Evolutionary conservation across 306 rosid genomes (phyloP), one percentile per base, ranked within the genome.

Genomic region (Lablab purpureus): DNA sequence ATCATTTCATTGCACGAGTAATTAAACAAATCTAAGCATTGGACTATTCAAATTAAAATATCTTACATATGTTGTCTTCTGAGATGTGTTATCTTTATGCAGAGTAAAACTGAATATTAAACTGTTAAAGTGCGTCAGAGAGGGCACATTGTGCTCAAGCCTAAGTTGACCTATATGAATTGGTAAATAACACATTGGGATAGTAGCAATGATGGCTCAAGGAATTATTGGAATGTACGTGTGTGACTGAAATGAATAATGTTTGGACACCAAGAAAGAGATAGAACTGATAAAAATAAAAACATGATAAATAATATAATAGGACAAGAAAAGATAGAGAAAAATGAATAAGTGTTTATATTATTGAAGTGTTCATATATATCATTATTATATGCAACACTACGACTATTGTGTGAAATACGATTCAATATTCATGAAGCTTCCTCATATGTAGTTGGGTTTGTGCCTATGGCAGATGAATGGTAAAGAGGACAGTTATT

Each of bases 1-100:
- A 81, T 68, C 32, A 52, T 37, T 67, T 74, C 60, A 65, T 81
- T 43, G 62, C 49, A 69, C 63, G 63, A 58, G 12, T 70, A 79
- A 10, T 78, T 30, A 56, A 55, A 68, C 30, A 41, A 78, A 22
- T 55, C 6, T 50, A 67, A 55, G 58, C 68, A 40, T 77, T 66
- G 40, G 40, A 77, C 50, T 28, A 30, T 17, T 49, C 73, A 60
- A 36, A 71, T 62, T 30, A 50, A 71, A 4, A 17, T 75, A 60
- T 13, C 10, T 14, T 10, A 27, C 13, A 5, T 43, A 46, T 41
- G 37, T 72, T 11, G 74, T 73, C 75, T 66, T 81, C 32, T 71
- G 21, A 58, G 51, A 59, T 65, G 25, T 8, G n/a, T 63, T 62
- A 32, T 80, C 67, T 49, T 62, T 70, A 27, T 72, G 30, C n/a